phyloP scores from a whole-genome alignment of 1,284 basidiomycete genomes.

The Ustilago crameri region DNA sequence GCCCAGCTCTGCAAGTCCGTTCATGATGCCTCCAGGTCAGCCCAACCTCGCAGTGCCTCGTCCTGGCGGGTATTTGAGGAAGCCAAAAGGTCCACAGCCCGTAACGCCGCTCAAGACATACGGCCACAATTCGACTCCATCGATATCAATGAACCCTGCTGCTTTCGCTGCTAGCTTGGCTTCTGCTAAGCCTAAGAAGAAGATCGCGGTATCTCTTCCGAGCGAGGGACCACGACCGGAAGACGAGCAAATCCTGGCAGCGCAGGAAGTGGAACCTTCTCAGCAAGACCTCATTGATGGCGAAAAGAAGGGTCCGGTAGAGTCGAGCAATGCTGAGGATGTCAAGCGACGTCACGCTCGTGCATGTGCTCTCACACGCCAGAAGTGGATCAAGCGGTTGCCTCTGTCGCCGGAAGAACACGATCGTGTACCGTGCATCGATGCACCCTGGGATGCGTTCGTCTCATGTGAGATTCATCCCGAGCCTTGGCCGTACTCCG shows the following conservation, averaged over 20 bases:
- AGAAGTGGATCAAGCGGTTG: constrained; percentile 27
- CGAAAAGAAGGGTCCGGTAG: neutral
- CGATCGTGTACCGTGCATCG: constrained; percentile 10
- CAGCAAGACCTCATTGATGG: neutral
- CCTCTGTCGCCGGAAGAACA: constrained; percentile 16
- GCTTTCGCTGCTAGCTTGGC: constrained; percentile 51
- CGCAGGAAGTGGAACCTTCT: neutral
- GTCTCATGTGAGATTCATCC: constrained; percentile 39
- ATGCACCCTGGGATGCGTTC: constrained; percentile 23
- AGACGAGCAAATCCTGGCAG: constrained; percentile 24
- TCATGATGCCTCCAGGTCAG: constrained; percentile 18
- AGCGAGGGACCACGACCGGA: constrained; percentile 29
- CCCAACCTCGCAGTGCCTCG: constrained; percentile 5
- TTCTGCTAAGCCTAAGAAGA: constrained; percentile 40
- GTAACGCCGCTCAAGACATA: constrained; percentile 57
- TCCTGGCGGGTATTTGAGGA: constrained; percentile 15
- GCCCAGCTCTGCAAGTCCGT: constrained; percentile 19
- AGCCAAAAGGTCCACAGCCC: constrained; percentile 29
- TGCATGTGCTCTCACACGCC: constrained; percentile 22
- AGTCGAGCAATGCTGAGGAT: constrained; percentile 2
- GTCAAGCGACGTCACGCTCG: constrained; percentile 15
- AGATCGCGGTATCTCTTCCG: constrained; percentile 42
- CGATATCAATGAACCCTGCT: constrained; percentile 56
- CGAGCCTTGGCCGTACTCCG: constrained; percentile 36
- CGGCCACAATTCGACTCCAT: constrained; percentile 62